Evolutionary conservation across 2,329 filamentous ascomycete species (phyloP).

Genomic region (Aspergillus quadrilineatus): DNA sequence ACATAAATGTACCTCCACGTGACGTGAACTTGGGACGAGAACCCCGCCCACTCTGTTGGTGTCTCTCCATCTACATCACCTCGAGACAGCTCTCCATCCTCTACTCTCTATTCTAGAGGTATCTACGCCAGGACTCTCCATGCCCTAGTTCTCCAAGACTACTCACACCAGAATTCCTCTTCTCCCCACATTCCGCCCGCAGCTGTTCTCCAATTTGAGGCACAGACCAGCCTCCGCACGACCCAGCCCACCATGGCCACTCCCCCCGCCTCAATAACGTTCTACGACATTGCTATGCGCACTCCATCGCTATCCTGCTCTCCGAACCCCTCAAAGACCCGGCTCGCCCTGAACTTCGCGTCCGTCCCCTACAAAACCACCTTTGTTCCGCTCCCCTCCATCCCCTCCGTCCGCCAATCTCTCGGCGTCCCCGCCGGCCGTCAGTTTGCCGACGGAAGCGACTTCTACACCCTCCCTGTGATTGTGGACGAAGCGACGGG

Average conservation of each 20-base stretch:
- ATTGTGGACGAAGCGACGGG: constrained; percentile 48
- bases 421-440: constrained; percentile 53
- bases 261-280: constrained; percentile 27
- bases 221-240: too few relatives aligned
- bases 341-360: constrained; percentile 54
- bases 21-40: too few relatives aligned
- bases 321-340: constrained; percentile 55
- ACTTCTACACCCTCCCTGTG: constrained; percentile 62
- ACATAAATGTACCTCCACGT: too few relatives aligned
- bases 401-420: constrained; percentile 48
- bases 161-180: too few relatives aligned
- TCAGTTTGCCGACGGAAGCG: constrained; percentile 56
- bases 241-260: constrained; percentile 14
- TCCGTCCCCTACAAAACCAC: constrained; percentile 46
- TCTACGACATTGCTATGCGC: constrained; percentile 51
- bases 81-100: too few relatives aligned
- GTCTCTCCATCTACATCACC: too few relatives aligned
- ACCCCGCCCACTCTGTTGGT: too few relatives aligned
- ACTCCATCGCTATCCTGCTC: constrained; percentile 36
- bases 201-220: too few relatives aligned
- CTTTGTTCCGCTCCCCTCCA: constrained; percentile 57
- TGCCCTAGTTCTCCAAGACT: too few relatives aligned
- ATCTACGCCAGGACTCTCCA: too few relatives aligned
- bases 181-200: too few relatives aligned
- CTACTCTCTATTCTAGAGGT: too few relatives aligned